These are phyloP conservation scores for Mycosarcoma maydis DNA, from an alignment of 1,284 basidiomycete genomes.

Conservation along the genomic window DNA sequence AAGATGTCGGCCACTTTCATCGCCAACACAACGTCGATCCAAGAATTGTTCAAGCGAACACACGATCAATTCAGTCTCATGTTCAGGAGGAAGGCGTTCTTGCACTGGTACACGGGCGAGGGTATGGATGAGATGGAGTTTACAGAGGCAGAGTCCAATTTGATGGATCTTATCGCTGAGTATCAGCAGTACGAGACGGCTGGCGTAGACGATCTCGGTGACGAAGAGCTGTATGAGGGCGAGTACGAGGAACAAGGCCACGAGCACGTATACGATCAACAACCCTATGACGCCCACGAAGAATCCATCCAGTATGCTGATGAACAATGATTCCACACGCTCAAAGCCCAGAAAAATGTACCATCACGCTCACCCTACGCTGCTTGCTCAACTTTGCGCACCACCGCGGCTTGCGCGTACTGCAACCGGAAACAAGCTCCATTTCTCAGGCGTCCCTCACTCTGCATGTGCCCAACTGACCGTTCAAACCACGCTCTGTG, in stretches of 20 bases:
- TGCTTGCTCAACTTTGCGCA: background rate
- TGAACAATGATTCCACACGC: slow-evolving; percentile 14
- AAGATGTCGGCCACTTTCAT: slow-evolving; percentile 67
- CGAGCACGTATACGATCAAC: slow-evolving; percentile 6
- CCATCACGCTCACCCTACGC: background rate
- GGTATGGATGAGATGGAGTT: slow-evolving; percentile 69
- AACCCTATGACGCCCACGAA: background rate
- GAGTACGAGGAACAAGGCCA: slow-evolving; percentile 36
- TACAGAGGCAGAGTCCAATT: slow-evolving; percentile 66
- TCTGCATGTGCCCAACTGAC: too few species aligned
- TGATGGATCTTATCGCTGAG: slow-evolving; percentile 69
- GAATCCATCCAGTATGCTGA: slow-evolving; percentile 40
- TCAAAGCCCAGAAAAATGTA: slow-evolving; percentile 1
- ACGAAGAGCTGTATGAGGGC: slow-evolving; percentile 49
- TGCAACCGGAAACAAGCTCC: too few species aligned
- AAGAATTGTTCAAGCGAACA: slow-evolving; percentile 65
- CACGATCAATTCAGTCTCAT: slow-evolving; percentile 64
- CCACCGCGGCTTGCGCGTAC: background rate
- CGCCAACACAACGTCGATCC: slow-evolving; percentile 66
- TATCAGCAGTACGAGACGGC: slow-evolving; percentile 65
- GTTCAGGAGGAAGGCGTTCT: slow-evolving; percentile 67
- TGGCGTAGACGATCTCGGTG: slow-evolving; percentile 68
- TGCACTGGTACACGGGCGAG: slow-evolving; percentile 68
- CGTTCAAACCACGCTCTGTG: too few species aligned
- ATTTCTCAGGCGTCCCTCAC: too few species aligned